Conservation (phyloP, 768 basidiomycete genomes). For the Mrakia frigida region DNA sequence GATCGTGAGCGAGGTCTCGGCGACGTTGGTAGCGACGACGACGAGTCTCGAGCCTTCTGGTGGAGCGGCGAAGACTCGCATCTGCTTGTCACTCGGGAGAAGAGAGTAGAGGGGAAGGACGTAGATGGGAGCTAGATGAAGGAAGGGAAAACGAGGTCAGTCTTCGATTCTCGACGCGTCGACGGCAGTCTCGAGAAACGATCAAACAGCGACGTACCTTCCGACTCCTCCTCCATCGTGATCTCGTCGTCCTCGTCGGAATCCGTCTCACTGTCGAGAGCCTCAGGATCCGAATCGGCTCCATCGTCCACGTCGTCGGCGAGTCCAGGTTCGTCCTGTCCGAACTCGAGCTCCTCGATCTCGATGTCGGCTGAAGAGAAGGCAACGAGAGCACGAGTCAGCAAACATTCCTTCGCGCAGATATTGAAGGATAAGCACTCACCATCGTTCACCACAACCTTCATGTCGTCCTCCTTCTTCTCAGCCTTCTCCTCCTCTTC, state of each 20-base stretch:
- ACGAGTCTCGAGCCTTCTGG: conserved; percentile 77
- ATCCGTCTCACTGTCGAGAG: conserved; percentile 60
- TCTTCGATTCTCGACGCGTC: not conserved
- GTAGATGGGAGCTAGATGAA: conserved; percentile 73
- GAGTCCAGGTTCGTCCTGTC: conserved; percentile 53
- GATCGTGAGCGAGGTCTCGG: conserved; percentile 94
- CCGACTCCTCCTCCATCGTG: conserved; percentile 58
- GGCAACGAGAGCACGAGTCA: not conserved
- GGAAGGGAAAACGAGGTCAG: not conserved
- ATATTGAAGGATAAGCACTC: not conserved
- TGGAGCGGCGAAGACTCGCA: conserved; percentile 82
- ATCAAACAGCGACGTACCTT: conserved; percentile 46
- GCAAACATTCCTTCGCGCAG: not conserved
- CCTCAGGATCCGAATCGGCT: conserved; percentile 57
- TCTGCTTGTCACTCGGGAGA: conserved; percentile 86
- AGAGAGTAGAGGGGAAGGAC: conserved; percentile 90
- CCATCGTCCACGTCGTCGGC: conserved; percentile 60
- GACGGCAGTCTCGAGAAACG: not conserved
- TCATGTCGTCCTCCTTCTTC: conserved; percentile 29
- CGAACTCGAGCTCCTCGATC: conserved; percentile 45
- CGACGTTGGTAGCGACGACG: conserved; percentile 91
- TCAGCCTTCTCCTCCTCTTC: conserved; percentile 21
- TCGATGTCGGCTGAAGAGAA: conserved; percentile 42
- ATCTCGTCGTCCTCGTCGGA: conserved; percentile 59
- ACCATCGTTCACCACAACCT: conserved; percentile 29